phyloP scores from a whole-genome alignment of 2,329 filamentous ascomycete species.

The Orbilia quercus region DNA sequence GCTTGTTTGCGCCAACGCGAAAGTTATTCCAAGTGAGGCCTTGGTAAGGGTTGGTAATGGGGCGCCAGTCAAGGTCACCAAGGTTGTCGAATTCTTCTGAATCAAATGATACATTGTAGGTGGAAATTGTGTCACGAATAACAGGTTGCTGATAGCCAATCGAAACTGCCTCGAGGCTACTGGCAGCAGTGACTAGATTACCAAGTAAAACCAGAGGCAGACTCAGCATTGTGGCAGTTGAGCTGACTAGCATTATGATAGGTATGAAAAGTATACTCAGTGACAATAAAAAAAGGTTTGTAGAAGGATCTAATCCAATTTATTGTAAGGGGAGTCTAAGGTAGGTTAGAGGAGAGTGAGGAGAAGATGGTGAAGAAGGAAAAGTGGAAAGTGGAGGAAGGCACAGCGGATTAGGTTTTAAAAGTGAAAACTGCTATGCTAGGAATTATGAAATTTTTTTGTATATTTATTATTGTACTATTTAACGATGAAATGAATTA shows the following conservation, averaged over 20 bases:
- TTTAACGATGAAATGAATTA: no score
- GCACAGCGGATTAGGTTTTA: no score
- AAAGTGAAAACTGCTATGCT: no score
- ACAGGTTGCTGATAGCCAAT: conserved; percentile 6
- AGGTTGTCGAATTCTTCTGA: conserved; percentile 47
- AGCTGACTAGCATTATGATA: no score
- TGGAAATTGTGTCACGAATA: conserved; percentile 30
- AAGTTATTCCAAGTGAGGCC: conserved; percentile 44
- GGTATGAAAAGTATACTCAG: no score
- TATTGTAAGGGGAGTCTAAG: no score
- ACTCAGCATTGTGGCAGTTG: background rate
- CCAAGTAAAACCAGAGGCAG: conserved; percentile 3
- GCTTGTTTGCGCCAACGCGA: conserved; percentile 44
- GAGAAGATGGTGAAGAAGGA: background rate
- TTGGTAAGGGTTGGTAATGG: conserved; percentile 28
- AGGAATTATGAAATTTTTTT: no score
- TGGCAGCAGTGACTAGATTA: background rate
- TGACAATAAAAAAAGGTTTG: no score
- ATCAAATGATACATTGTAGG: conserved; percentile 44
- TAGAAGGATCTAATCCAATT: no score
- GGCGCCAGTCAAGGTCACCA: conserved; percentile 51
- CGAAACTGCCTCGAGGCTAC: background rate
- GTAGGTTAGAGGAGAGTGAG: background rate
- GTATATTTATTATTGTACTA: no score
- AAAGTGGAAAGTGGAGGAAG: background rate